A percentile compares a stretch with the other conserved stretches of the same genome.
Evolutionary conservation across 371 early-diverging fungal species (phyloP).

Genomic region (Apophysomyces elegans): DNA sequence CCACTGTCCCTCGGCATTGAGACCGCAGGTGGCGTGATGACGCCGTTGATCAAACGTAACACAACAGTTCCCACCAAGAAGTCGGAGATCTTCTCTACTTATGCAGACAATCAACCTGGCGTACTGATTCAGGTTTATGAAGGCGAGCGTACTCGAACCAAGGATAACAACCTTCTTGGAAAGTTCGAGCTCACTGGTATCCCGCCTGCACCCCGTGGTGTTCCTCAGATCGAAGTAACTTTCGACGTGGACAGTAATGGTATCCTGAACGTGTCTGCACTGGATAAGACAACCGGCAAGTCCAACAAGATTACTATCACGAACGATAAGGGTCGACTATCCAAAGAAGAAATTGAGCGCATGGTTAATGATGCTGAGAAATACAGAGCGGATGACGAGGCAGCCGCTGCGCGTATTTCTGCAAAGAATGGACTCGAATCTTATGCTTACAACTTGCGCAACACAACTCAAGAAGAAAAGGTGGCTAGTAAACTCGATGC

Average conservation of each 20-base stretch:
- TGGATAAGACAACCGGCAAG: slow-evolving; percentile 87
- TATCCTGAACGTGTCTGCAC: slow-evolving; percentile 92
- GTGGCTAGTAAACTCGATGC: slow-evolving; percentile 68
- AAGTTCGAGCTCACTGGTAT: slow-evolving; percentile 89
- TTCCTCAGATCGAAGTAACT: slow-evolving; percentile 91
- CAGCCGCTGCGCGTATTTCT: slow-evolving; percentile 78
- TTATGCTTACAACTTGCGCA: slow-evolving; percentile 87
- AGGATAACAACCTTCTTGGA: slow-evolving; percentile 94
- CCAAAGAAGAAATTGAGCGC: slow-evolving; percentile 88
- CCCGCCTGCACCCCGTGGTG: slow-evolving; percentile 90
- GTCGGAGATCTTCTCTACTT: slow-evolving; percentile 92
- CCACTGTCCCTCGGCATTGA: slow-evolving; percentile 95
- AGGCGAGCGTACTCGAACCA: slow-evolving; percentile 91
- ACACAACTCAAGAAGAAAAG: slow-evolving; percentile 81
- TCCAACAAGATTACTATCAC: slow-evolving; percentile 88
- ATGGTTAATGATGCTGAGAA: slow-evolving; percentile 90
- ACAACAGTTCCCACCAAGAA: slow-evolving; percentile 92
- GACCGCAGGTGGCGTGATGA: slow-evolving; percentile 89
- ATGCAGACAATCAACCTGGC: slow-evolving; percentile 91
- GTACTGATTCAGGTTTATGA: slow-evolving; percentile 93
- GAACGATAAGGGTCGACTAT: slow-evolving; percentile 92
- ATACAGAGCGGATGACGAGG: slow-evolving; percentile 88
- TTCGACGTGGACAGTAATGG: slow-evolving; percentile 96
- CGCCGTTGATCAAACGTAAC: slow-evolving; percentile 83
- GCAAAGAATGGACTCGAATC: slow-evolving; percentile 88